These are phyloP conservation scores for Backusella liffmaniae DNA, from an alignment of 192 early-diverging fungal genomes.

Conservation along the genomic window DNA sequence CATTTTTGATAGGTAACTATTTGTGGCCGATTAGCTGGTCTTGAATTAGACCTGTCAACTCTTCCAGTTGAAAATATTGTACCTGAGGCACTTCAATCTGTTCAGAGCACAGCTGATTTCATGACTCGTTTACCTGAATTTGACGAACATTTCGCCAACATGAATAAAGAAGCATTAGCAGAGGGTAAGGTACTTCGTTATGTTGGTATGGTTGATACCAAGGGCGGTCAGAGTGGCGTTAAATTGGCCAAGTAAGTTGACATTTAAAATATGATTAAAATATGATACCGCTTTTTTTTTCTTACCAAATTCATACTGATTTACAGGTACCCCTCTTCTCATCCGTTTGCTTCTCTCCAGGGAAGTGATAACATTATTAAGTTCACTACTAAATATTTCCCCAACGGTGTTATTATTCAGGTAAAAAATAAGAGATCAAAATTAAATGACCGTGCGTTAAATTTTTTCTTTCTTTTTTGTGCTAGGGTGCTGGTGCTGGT, in stretches of 20 bases:
- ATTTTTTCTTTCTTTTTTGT: background rate
- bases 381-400: slow-evolving; percentile 93
- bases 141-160: slow-evolving; percentile 80
- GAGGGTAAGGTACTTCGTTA: slow-evolving; percentile 86
- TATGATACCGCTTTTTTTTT: background rate
- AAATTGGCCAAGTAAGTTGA: slow-evolving; percentile 64
- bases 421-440: slow-evolving; percentile 5
- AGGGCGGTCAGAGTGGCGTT: slow-evolving; percentile 67
- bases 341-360: slow-evolving; percentile 95
- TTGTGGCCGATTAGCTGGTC: slow-evolving; percentile 85
- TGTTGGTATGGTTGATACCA: slow-evolving; percentile 82
- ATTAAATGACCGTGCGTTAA: slow-evolving; percentile 53
- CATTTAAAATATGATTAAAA: background rate
- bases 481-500: slow-evolving; percentile 80
- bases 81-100: slow-evolving; percentile 74
- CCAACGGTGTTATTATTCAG: slow-evolving; percentile 93
- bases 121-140: slow-evolving; percentile 79
- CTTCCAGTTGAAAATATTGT: slow-evolving; percentile 96
- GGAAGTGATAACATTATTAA: slow-evolving; percentile 99
- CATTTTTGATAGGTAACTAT: slow-evolving; percentile 64
- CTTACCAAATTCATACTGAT: slow-evolving; percentile 3
- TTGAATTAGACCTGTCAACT: slow-evolving; percentile 71
- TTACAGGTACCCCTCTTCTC: slow-evolving; percentile 72
- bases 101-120: slow-evolving; percentile 78
- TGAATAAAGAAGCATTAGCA: slow-evolving; percentile 76